Evolutionary conservation across 129 eudicot species (phyloP).

Genomic region (Dittrichia graveolens): DNA sequence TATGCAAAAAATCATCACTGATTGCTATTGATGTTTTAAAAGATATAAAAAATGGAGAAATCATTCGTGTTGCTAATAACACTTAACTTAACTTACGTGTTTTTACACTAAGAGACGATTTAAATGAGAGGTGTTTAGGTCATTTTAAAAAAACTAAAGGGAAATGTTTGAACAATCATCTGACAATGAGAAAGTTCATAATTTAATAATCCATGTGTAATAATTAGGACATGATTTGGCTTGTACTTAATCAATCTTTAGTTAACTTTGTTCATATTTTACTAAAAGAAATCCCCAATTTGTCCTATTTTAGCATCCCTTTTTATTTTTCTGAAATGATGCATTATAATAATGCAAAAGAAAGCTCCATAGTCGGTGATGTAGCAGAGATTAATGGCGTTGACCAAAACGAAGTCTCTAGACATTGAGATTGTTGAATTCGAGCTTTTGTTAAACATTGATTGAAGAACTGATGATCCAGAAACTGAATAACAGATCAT

Average conservation of each 20-base stretch:
- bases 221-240: conserved; percentile 22
- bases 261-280: conserved; percentile 2
- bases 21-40: neutral
- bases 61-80: too few species aligned
- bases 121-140: too few species aligned
- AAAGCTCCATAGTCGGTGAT: conserved; percentile 30
- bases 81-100: too few species aligned
- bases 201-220: conserved; percentile 18
- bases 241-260: conserved; percentile 11
- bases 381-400: conserved; percentile 19
- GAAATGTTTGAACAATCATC: conserved; percentile 5
- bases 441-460: neutral
- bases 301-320: conserved; percentile 17
- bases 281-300: conserved; percentile 19
- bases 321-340: neutral
- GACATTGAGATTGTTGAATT: neutral
- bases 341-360: conserved; percentile 16
- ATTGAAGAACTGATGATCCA: conserved; percentile 14
- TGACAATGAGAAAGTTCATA: neutral
- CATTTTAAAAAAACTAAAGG: neutral
- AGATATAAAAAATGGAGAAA: neutral
- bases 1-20: conserved; percentile 1
- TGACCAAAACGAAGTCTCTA: conserved; percentile 29
- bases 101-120: too few species aligned
- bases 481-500: neutral